Conservation (phyloP, 202 grass and related monocot genomes). For the Zizania palustris region DNA sequence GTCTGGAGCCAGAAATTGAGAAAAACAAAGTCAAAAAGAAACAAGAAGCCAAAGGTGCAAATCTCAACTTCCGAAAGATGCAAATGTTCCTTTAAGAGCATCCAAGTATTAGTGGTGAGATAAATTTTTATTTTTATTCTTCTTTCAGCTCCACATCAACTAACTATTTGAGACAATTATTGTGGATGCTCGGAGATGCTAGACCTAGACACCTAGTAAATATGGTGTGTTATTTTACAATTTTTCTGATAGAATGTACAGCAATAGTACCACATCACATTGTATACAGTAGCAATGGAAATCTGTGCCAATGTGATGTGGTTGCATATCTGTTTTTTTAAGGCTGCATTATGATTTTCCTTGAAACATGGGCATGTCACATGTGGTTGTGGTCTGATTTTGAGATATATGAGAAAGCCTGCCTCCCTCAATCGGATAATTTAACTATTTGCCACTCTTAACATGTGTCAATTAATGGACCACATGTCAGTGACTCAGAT, state of each 20-base stretch:
- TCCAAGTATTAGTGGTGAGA: too few species aligned
- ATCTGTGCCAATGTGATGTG: neutral
- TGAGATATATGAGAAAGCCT: constrained; percentile 15
- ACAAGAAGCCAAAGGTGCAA: neutral
- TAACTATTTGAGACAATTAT: too few species aligned
- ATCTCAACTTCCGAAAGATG: neutral
- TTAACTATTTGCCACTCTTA: too few species aligned
- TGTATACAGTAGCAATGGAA: neutral
- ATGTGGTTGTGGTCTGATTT: constrained; percentile 19
- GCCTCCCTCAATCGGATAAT: neutral
- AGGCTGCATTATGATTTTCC: constrained; percentile 25
- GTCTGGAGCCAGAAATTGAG: neutral
- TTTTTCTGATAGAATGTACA: neutral
- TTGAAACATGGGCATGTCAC: constrained; percentile 41
- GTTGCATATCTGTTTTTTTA: neutral
- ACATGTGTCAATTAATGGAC: too few species aligned
- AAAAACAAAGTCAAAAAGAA: too few species aligned
- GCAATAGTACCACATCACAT: too few species aligned
- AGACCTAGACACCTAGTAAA: too few species aligned
- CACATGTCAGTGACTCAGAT: too few species aligned
- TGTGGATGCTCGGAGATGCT: too few species aligned
- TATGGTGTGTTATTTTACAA: neutral
- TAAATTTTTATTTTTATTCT: too few species aligned
- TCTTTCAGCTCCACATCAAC: too few species aligned
- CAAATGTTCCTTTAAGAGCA: neutral